These are phyloP conservation scores for Aeschynomene evenia DNA, from an alignment of 306 rosid species.

Conservation along the genomic window DNA sequence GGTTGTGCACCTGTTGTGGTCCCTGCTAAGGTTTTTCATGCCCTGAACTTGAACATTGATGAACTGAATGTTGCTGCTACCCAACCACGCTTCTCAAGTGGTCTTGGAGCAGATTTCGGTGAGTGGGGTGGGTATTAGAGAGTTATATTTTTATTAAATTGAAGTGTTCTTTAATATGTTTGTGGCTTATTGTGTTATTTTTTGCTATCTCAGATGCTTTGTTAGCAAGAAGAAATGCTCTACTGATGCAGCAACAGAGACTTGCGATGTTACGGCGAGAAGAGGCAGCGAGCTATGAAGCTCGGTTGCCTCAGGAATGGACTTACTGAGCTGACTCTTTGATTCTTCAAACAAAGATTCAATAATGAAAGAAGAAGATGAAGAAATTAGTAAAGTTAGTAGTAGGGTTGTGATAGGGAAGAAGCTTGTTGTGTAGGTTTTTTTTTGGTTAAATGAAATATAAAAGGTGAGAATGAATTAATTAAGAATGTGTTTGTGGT, in stretches of 20 bases:
- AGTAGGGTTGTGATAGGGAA: slow-evolving; percentile 39
- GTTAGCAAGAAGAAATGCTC: slow-evolving; percentile 52
- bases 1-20: slow-evolving; percentile 54
- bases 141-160: rapidly evolving
- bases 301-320: slow-evolving; percentile 82
- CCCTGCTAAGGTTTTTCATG: slow-evolving; percentile 63
- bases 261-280: slow-evolving; percentile 37
- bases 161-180: not conserved
- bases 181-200: not conserved
- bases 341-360: not conserved
- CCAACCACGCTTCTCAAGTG: slow-evolving; percentile 38
- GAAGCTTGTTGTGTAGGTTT: slow-evolving; percentile 33
- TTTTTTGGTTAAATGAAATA: not conserved
- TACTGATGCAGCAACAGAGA: slow-evolving; percentile 52
- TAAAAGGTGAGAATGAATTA: slow-evolving; percentile 43
- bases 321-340: slow-evolving; percentile 50
- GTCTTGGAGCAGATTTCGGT: slow-evolving; percentile 48
- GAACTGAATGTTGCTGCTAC: slow-evolving; percentile 31
- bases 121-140: too few species aligned
- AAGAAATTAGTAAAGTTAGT: slow-evolving; percentile 31
- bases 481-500: slow-evolving; percentile 50
- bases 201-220: slow-evolving; percentile 39
- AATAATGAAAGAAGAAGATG: slow-evolving; percentile 18
- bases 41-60: slow-evolving; percentile 52
- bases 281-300: slow-evolving; percentile 53